Conservation (phyloP, 495 filamentous ascomycete species). For the Chaetomium cochliodes region DNA sequence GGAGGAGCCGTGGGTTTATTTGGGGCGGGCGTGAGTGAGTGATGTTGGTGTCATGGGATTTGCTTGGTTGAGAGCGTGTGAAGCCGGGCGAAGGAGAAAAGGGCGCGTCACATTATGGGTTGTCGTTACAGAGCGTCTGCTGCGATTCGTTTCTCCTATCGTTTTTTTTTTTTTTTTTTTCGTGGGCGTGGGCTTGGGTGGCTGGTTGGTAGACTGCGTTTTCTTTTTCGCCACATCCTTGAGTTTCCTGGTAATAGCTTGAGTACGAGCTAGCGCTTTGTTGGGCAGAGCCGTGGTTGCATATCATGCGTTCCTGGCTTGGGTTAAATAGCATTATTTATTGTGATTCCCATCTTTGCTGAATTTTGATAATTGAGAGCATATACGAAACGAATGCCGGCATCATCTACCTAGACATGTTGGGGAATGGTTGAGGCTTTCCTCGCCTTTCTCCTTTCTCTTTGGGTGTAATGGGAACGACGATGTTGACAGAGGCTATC, state of each 20-base stretch:
- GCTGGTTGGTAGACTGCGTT: slow-evolving; percentile 5
- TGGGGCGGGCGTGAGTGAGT: slow-evolving; percentile 8
- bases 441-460: neutral
- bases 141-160: neutral
- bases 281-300: neutral
- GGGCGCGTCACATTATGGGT: neutral
- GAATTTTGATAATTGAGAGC: neutral
- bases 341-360: neutral
- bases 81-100: neutral
- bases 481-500: too few species aligned
- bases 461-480: too few species aligned
- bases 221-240: neutral
- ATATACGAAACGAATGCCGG: too few species aligned
- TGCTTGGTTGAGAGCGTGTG: neutral
- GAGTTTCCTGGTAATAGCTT: neutral
- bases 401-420: neutral
- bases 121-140: neutral
- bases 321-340: slow-evolving; percentile 3
- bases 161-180: neutral
- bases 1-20: slow-evolving; percentile 24
- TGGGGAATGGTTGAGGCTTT: neutral
- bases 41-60: neutral
- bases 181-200: neutral
- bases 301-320: neutral
- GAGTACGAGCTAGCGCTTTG: neutral